Percentiles rank a stretch among this genome's conserved stretches.
Evolutionary conservation across 2,329 filamentous ascomycete species (phyloP).

Genomic region (Tolypocladium paradoxum): DNA sequence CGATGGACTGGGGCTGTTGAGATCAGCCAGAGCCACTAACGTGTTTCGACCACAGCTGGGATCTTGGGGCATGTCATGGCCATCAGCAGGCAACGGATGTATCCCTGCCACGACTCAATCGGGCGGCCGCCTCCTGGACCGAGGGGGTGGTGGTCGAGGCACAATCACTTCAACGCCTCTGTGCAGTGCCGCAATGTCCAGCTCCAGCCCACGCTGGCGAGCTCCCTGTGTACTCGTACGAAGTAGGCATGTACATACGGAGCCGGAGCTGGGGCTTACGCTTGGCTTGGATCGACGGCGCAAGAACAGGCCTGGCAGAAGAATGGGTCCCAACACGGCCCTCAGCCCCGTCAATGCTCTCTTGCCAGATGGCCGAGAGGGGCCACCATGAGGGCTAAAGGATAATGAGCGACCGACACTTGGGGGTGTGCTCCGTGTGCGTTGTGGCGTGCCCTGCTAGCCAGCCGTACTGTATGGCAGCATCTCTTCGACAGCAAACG

Average conservation of each 20-base stretch:
- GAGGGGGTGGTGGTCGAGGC: not conserved
- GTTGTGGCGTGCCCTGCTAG: not conserved
- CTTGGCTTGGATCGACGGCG: not conserved
- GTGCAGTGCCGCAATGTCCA: not conserved
- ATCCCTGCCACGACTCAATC: constrained; percentile 9
- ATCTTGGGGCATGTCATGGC: constrained; percentile 15
- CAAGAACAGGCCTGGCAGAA: not conserved
- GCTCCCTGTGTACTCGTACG: not conserved
- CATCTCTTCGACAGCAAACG: constrained; percentile 2
- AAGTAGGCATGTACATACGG: not conserved
- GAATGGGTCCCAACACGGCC: not conserved
- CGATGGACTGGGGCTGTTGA: constrained; percentile 16
- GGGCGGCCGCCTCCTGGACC: not conserved
- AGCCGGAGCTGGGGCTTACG: not conserved
- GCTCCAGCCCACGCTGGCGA: not conserved
- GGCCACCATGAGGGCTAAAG: not conserved
- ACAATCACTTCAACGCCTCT: not conserved
- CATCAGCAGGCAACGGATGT: constrained; percentile 1
- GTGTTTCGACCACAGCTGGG: constrained; percentile 29
- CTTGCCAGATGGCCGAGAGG: not conserved
- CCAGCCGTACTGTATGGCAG: not conserved
- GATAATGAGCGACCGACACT: not conserved
- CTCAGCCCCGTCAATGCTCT: not conserved
- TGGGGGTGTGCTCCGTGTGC: not conserved
- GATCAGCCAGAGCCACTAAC: constrained; percentile 30